Conservation (phyloP, 768 basidiomycete species). For the Galerina sulciceps region DNA sequence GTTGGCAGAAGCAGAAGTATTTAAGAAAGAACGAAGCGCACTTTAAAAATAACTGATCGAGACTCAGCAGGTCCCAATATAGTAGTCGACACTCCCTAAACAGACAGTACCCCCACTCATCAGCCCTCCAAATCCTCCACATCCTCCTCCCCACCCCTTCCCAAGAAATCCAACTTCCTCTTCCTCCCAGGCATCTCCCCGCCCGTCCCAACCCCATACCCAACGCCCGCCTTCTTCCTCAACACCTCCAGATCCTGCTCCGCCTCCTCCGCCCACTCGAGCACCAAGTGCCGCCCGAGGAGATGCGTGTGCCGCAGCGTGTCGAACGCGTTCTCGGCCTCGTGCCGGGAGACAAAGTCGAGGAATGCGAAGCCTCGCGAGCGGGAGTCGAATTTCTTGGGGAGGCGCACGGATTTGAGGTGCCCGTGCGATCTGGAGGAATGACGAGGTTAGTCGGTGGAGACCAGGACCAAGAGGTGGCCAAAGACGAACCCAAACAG, state of each 20-base stretch:
- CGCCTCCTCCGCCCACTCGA: conserved; percentile 91
- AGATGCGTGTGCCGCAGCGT: conserved; percentile 94
- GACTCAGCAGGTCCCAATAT: too few species aligned
- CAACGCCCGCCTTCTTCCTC: conserved; percentile 80
- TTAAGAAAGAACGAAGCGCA: too few species aligned
- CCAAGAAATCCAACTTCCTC: conserved; percentile 69
- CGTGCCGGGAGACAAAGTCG: conserved; percentile 87
- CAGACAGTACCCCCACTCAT: too few species aligned
- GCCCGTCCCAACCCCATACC: conserved; percentile 76
- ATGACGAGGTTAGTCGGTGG: conserved; percentile 6
- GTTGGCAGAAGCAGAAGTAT: too few species aligned
- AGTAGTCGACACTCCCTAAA: too few species aligned
- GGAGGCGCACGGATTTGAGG: conserved; percentile 92
- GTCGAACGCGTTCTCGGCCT: conserved; percentile 88
- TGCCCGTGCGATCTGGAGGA: conserved; percentile 80
- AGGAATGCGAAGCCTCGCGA: conserved; percentile 96
- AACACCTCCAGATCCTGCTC: conserved; percentile 79
- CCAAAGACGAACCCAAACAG: conserved; percentile 63
- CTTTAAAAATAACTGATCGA: too few species aligned
- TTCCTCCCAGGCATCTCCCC: conserved; percentile 75
- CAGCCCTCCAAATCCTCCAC: conserved; percentile 34
- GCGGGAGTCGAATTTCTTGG: conserved; percentile 87
- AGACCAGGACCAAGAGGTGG: background rate
- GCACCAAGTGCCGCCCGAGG: conserved; percentile 90
- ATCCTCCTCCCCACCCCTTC: conserved; percentile 40